Evolutionary conservation across 495 filamentous ascomycete genomes (phyloP).

Genomic region (Neurospora sublineolata): DNA sequence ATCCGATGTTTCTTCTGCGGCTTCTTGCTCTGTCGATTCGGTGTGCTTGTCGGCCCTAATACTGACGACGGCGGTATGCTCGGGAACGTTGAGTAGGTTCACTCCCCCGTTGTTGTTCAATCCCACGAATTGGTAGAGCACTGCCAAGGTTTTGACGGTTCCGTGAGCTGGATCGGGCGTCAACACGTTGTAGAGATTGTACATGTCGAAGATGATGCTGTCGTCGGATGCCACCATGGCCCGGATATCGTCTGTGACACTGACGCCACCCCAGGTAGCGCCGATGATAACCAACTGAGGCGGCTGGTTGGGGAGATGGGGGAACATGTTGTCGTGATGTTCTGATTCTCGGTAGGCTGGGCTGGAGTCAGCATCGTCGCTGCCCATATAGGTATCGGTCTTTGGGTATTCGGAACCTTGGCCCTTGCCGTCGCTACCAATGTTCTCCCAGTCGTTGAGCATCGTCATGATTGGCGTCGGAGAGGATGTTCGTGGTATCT

Average conservation of each 20-base stretch:
- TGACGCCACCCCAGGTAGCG: conserved; percentile 20
- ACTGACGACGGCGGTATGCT: neutral
- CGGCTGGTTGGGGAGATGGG: neutral
- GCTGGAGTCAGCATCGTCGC: neutral
- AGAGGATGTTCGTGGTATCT: neutral
- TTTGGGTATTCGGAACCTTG: neutral
- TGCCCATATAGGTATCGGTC: neutral
- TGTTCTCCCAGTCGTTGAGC: neutral
- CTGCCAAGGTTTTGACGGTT: conserved; percentile 8
- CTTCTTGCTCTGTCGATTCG: neutral
- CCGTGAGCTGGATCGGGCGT: conserved; percentile 13
- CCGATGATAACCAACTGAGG: conserved; percentile 12
- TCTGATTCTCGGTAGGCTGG: conserved; percentile 3
- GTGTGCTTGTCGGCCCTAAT: neutral
- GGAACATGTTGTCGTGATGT: neutral
- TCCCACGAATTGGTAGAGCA: conserved; percentile 16
- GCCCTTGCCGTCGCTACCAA: neutral
- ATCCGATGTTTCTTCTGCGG: neutral
- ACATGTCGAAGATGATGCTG: conserved; percentile 12
- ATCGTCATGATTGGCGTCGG: neutral
- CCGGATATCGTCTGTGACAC: conserved; percentile 8
- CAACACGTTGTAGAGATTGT: conserved; percentile 7
- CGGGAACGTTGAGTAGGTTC: conserved; percentile 3
- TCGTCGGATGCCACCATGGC: conserved; percentile 8
- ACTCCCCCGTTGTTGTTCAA: neutral